phyloP scores from a whole-genome alignment of 768 basidiomycete species.

The Suillus alpinus region DNA sequence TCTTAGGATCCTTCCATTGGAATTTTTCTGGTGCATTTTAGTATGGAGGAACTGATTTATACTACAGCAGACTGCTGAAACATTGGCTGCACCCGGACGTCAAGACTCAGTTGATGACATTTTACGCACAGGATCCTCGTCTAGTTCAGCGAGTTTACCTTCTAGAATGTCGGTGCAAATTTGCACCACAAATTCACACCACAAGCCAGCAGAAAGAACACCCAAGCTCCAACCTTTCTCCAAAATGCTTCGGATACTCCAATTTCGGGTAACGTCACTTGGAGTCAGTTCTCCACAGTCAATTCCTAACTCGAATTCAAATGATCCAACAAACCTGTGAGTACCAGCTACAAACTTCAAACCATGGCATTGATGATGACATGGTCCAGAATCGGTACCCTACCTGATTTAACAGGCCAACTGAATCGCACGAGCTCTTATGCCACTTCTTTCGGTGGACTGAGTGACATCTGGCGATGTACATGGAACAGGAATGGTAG shows the following conservation, averaged over 20 bases:
- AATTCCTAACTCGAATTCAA: neutral
- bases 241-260: neutral
- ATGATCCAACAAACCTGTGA: neutral
- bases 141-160: neutral
- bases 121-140: neutral
- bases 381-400: neutral
- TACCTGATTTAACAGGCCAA: slow-evolving; percentile 15
- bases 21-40: neutral
- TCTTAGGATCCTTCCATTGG: neutral
- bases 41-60: neutral
- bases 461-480: slow-evolving; percentile 30
- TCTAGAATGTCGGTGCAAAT: neutral
- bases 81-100: too few relatives aligned
- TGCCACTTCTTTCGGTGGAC: slow-evolving; percentile 26
- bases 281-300: neutral
- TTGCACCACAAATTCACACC: neutral
- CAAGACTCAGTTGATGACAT: neutral
- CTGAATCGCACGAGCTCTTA: slow-evolving; percentile 15
- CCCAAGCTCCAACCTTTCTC: neutral
- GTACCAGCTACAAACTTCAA: neutral
- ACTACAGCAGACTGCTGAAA: neutral
- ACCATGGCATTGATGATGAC: neutral
- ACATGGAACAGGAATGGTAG: neutral
- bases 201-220: neutral
- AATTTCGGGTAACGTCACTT: neutral